Conservation (phyloP, 1,284 basidiomycete genomes). For the Albatrellus sp. region DNA sequence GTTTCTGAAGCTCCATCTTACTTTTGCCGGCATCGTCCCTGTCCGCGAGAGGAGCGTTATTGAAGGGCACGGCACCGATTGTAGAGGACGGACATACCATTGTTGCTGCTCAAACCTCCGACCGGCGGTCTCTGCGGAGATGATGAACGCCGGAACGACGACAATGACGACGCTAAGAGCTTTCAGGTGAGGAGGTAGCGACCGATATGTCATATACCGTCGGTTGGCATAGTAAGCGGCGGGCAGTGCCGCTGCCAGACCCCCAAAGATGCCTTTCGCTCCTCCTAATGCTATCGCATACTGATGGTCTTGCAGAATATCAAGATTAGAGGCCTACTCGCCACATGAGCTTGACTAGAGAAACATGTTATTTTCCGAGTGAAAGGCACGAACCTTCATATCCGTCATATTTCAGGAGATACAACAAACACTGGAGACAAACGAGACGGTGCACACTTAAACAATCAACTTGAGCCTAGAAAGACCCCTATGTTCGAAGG, state of each 20-base stretch:
- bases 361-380: background rate
- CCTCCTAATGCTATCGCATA: slow-evolving; percentile 48
- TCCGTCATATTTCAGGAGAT: too few relatives aligned
- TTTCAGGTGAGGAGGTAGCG: slow-evolving; percentile 66
- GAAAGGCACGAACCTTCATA: too few relatives aligned
- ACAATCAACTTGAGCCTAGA: too few relatives aligned
- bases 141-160: slow-evolving; percentile 57
- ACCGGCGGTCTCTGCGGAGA: slow-evolving; percentile 71
- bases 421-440: too few relatives aligned
- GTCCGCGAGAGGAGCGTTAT: background rate
- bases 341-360: slow-evolving; percentile 18
- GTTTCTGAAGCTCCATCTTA: slow-evolving; percentile 43
- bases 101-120: slow-evolving; percentile 59
- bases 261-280: slow-evolving; percentile 45
- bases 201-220: slow-evolving; percentile 49
- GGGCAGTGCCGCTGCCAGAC: slow-evolving; percentile 41
- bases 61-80: background rate
- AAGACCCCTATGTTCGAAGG: too few relatives aligned
- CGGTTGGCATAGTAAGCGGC: slow-evolving; percentile 46
- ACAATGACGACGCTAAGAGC: slow-evolving; percentile 58
- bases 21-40: slow-evolving; percentile 52
- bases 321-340: slow-evolving; percentile 8
- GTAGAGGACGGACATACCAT: slow-evolving; percentile 36
- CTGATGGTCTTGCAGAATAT: slow-evolving; percentile 34
- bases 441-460: too few relatives aligned